A percentile compares a stretch with the other conserved stretches of the same genome.
These are phyloP conservation scores for Botrytis hyacinthi DNA, from an alignment of 2,329 filamentous ascomycete species.

Conservation along the genomic window DNA sequence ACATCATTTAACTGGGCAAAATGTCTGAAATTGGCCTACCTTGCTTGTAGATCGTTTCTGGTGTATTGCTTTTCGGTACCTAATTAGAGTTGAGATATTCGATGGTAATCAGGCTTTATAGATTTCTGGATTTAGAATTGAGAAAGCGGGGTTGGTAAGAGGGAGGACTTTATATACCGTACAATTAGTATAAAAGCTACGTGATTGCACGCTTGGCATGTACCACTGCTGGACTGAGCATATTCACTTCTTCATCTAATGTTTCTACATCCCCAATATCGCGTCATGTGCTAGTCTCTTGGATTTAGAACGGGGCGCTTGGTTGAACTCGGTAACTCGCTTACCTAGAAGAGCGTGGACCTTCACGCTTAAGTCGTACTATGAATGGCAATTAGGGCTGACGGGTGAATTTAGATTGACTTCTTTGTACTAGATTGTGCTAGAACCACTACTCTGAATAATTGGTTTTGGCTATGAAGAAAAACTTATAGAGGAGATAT, in stretches of 20 bases:
- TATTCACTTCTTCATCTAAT: neutral
- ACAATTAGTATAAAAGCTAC: neutral
- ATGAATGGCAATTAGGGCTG: neutral
- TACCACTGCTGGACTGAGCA: neutral
- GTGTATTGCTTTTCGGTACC: neutral
- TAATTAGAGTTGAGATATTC: neutral
- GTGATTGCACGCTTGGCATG: neutral
- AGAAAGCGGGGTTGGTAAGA: neutral
- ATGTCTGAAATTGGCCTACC: neutral
- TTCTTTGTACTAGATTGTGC: neutral
- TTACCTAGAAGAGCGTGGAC: neutral
- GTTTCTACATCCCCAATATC: neutral
- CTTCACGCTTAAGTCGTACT: neutral
- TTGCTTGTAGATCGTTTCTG: neutral
- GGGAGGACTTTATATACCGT: neutral
- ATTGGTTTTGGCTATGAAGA: neutral
- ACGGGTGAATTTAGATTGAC: neutral
- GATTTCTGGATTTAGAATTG: neutral
- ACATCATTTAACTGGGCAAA: neutral
- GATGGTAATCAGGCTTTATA: neutral
- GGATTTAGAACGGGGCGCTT: neutral
- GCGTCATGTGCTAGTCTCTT: neutral
- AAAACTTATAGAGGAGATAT: neutral
- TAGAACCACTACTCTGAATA: neutral
- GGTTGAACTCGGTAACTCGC: neutral